Evolutionary conservation across 768 basidiomycete species (phyloP).

Genomic region (Flagelloscypha sp.): DNA sequence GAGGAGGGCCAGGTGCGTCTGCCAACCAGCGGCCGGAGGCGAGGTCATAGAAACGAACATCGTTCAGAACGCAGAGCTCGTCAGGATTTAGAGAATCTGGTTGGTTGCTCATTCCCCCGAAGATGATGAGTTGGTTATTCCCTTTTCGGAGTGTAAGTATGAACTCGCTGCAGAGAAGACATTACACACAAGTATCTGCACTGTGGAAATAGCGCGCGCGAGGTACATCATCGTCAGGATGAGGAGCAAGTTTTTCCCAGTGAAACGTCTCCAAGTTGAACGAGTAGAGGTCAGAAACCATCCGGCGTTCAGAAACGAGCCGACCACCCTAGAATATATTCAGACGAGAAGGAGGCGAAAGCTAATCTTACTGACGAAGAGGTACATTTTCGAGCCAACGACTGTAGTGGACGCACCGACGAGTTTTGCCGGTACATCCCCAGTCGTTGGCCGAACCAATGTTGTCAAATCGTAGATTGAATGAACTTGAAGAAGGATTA

Average conservation of each 20-base stretch:
- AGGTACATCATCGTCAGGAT: constrained; percentile 63
- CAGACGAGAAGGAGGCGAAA: constrained; percentile 1
- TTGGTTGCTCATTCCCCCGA: constrained; percentile 90
- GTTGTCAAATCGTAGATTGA: constrained; percentile 89
- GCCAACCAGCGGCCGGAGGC: constrained; percentile 65
- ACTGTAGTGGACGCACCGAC: constrained; percentile 91
- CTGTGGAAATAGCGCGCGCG: constrained; percentile 92
- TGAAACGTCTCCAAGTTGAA: constrained; percentile 77
- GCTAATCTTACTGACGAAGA: constrained; percentile 56
- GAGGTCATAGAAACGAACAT: constrained; percentile 86
- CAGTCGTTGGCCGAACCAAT: constrained; percentile 71
- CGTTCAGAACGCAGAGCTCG: constrained; percentile 86
- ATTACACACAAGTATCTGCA: constrained; percentile 57
- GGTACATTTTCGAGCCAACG: constrained; percentile 79
- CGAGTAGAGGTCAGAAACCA: constrained; percentile 85
- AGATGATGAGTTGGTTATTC: constrained; percentile 86
- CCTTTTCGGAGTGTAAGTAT: constrained; percentile 34
- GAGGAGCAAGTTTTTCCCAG: constrained; percentile 66
- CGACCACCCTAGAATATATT: constrained; percentile 64
- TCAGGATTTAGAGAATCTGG: constrained; percentile 63
- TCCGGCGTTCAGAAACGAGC: constrained; percentile 74
- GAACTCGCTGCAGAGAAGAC: constrained; percentile 9
- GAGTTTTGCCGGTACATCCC: constrained; percentile 82
- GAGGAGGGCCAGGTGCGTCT: constrained; percentile 24
- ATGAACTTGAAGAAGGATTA: no score